phyloP scores from a whole-genome alignment of 306 rosid genomes.

The Gleditsia sinensis region DNA sequence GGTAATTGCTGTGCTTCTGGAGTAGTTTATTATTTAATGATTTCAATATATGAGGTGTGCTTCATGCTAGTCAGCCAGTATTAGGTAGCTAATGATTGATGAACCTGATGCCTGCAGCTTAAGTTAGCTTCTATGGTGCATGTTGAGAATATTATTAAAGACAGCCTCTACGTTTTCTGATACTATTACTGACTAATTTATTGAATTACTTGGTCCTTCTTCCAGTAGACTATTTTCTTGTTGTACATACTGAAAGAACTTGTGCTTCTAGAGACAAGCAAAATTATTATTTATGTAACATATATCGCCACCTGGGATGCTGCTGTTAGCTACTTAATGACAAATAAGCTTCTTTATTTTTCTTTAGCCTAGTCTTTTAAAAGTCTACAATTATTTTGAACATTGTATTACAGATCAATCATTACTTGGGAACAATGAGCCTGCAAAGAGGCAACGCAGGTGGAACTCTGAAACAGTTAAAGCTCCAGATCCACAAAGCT shows the following conservation, averaged over 20 bases:
- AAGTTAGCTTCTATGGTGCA: background rate
- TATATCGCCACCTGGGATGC: background rate
- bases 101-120: background rate
- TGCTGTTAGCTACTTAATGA: slow-evolving; percentile 3
- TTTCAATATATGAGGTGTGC: background rate
- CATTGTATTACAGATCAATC: slow-evolving; percentile 55
- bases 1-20: background rate
- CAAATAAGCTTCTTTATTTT: background rate
- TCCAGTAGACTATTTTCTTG: background rate
- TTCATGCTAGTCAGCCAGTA: background rate
- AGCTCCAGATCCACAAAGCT: slow-evolving; percentile 59
- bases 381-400: slow-evolving; percentile 4
- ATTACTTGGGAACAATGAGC: slow-evolving; percentile 66
- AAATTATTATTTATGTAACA: background rate
- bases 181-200: too few species aligned
- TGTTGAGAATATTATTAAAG: background rate
- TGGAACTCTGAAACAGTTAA: slow-evolving; percentile 76
- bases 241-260: background rate
- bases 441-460: slow-evolving; percentile 86
- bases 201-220: background rate
- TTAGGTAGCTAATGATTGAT: background rate
- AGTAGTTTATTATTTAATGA: background rate
- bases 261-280: background rate
- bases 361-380: background rate
- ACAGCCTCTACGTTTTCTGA: background rate